Evolutionary conservation across 1,284 basidiomycete genomes (phyloP).

Genomic region (Sparassis latifolia): DNA sequence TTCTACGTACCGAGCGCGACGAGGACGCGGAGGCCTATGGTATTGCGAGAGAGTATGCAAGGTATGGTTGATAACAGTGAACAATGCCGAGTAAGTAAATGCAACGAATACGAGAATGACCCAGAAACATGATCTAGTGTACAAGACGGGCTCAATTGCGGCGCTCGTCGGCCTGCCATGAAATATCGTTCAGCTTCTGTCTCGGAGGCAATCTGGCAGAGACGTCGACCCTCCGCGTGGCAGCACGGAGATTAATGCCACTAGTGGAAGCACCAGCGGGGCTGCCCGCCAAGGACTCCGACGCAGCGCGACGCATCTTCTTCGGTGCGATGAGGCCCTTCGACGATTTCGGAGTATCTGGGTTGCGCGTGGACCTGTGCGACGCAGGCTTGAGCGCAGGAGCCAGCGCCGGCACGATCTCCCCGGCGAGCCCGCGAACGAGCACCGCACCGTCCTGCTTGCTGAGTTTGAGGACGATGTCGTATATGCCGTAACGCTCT

Average conservation of each 20-base stretch:
- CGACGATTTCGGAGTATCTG: slow-evolving; percentile 31
- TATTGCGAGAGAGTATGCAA: background rate
- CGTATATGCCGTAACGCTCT: slow-evolving; percentile 70
- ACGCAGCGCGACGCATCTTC: slow-evolving; percentile 59
- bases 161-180: slow-evolving; percentile 4
- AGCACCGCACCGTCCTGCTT: slow-evolving; percentile 83
- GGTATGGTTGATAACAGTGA: background rate
- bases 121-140: too few relatives aligned
- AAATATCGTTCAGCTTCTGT: slow-evolving; percentile 6
- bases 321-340: slow-evolving; percentile 52
- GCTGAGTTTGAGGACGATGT: slow-evolving; percentile 74
- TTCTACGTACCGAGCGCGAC: background rate
- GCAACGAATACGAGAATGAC: background rate
- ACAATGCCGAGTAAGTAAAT: background rate
- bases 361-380: slow-evolving; percentile 28
- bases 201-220: background rate
- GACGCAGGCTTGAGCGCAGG: slow-evolving; percentile 54
- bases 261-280: background rate
- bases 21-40: too few relatives aligned
- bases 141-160: too few relatives aligned
- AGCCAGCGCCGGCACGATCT: slow-evolving; percentile 69
- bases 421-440: slow-evolving; percentile 82
- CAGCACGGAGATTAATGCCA: slow-evolving; percentile 1
- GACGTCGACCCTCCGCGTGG: slow-evolving; percentile 1
- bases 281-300: slow-evolving; percentile 41